These are phyloP conservation scores for Mucor sp. DNA, from an alignment of 371 early-diverging fungal species.

Conservation along the genomic window DNA sequence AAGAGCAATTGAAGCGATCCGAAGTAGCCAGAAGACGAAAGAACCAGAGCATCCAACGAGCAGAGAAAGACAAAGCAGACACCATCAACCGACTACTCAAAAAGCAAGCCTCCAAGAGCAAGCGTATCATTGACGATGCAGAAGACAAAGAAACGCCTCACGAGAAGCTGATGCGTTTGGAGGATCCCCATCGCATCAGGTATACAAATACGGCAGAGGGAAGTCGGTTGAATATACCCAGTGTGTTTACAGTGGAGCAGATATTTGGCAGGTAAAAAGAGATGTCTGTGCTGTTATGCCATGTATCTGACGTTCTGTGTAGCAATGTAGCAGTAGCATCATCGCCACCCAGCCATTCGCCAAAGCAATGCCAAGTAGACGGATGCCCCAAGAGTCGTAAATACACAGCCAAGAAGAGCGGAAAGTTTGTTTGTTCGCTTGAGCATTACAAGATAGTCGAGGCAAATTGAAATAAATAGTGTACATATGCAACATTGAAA, in stretches of 20 bases:
- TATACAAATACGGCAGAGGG: constrained; percentile 31
- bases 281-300: no score
- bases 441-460: constrained; percentile 46
- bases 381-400: constrained; percentile 42
- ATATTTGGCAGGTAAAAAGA: constrained; percentile 25
- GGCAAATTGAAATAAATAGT: constrained; percentile 4
- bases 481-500: no score
- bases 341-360: not conserved
- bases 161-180: constrained; percentile 19
- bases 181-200: constrained; percentile 32
- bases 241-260: constrained; percentile 24
- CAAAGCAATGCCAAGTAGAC: constrained; percentile 26
- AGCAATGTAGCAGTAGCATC: not conserved
- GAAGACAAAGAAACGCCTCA: constrained; percentile 26
- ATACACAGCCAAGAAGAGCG: constrained; percentile 39
- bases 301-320: not conserved
- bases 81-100: constrained; percentile 76
- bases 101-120: constrained; percentile 75
- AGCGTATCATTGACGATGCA: constrained; percentile 55
- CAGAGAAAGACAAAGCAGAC: constrained; percentile 77
- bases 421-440: constrained; percentile 46
- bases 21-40: constrained; percentile 76
- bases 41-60: constrained; percentile 76
- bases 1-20: constrained; percentile 69
- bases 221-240: constrained; percentile 33